Conservation (phyloP, 768 basidiomycete species). For the Thelephora ganbajun region DNA sequence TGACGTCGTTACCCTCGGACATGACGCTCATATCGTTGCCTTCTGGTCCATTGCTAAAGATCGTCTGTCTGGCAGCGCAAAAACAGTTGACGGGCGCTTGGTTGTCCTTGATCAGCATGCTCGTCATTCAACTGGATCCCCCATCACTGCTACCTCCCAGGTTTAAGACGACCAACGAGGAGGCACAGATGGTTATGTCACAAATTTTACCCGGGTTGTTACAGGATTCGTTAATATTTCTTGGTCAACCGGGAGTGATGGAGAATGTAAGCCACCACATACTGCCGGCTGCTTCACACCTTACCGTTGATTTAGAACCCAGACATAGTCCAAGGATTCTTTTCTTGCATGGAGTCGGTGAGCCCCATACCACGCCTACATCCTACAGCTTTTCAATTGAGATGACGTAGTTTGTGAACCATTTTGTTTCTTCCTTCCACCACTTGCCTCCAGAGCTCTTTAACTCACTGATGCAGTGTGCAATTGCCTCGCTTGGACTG, state of each 20-base stretch:
- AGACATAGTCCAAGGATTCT: constrained; percentile 84
- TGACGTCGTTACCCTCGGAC: constrained; percentile 69
- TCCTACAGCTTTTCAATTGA: background rate
- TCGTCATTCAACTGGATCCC: constrained; percentile 74
- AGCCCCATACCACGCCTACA: constrained; percentile 10
- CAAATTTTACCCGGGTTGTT: constrained; percentile 43
- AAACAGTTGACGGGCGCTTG: constrained; percentile 69
- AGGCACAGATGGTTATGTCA: constrained; percentile 44
- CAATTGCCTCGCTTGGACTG: constrained; percentile 48
- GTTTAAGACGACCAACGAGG: constrained; percentile 32
- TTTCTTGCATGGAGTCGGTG: constrained; percentile 68
- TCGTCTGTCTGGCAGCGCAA: constrained; percentile 61
- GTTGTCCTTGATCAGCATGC: constrained; percentile 70
- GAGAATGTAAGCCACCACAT: constrained; percentile 35
- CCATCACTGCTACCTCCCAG: constrained; percentile 30
- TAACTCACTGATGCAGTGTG: constrained; percentile 56
- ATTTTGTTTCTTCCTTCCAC: constrained; percentile 49
- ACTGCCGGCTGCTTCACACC: background rate
- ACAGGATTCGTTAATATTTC: constrained; percentile 36
- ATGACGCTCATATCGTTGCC: constrained; percentile 70
- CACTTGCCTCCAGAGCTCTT: constrained; percentile 48
- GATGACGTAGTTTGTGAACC: constrained; percentile 29
- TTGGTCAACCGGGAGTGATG: constrained; percentile 52
- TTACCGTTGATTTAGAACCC: constrained; percentile 46
- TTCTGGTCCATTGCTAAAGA: constrained; percentile 66